These are phyloP conservation scores for Russula ochroleuca DNA, from an alignment of 768 basidiomycete species.

Conservation along the genomic window DNA sequence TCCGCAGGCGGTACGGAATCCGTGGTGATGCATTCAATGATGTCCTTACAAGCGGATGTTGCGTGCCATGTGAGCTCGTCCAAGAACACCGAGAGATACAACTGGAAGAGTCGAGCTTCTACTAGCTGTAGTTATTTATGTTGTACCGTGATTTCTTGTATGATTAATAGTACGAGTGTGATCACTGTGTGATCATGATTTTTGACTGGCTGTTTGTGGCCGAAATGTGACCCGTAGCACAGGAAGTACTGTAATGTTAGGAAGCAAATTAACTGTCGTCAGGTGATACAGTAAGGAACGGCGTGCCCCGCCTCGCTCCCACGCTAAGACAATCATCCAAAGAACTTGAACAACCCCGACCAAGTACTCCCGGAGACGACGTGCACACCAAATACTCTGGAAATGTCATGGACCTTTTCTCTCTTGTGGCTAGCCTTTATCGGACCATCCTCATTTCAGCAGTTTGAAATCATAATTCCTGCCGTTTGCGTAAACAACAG, in stretches of 20 bases:
- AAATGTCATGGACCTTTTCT: too few species aligned
- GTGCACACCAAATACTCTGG: too few species aligned
- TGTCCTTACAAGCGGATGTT: background rate
- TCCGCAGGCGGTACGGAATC: conserved; percentile 6
- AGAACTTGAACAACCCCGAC: too few species aligned
- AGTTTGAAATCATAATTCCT: too few species aligned
- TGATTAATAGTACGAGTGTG: background rate
- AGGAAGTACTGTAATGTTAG: too few species aligned
- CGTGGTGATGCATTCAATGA: background rate
- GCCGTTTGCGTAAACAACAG: too few species aligned
- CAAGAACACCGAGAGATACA: conserved; percentile 9
- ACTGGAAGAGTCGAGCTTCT: conserved; percentile 4
- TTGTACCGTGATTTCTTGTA: background rate
- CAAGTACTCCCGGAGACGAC: too few species aligned
- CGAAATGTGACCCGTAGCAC: background rate
- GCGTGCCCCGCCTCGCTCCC: too few species aligned
- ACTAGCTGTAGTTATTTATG: background rate
- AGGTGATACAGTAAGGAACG: too few species aligned
- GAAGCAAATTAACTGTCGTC: background rate
- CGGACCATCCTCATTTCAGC: too few species aligned
- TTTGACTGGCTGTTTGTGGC: background rate
- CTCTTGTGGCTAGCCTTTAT: too few species aligned
- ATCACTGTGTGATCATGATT: background rate
- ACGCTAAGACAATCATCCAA: too few species aligned
- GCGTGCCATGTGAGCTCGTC: conserved; percentile 1